These are phyloP conservation scores for Aureobasidium sp. DNA, from an alignment of 2,329 filamentous ascomycete species.

Conservation along the genomic window DNA sequence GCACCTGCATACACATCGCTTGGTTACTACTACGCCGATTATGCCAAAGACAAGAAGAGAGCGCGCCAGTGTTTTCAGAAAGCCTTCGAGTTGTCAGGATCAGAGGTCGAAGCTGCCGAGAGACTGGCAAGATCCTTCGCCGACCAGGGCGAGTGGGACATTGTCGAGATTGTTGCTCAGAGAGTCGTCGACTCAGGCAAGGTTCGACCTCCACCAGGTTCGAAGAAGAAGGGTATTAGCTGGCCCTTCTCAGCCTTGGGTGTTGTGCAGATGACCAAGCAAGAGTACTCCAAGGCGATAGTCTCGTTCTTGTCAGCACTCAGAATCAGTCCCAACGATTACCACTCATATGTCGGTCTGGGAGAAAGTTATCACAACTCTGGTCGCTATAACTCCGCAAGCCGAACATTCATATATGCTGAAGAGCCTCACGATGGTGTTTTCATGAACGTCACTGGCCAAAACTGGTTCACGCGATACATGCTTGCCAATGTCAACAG, in stretches of 20 bases:
- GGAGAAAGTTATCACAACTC: conserved; percentile 97
- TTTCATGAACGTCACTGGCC: conserved; percentile 48
- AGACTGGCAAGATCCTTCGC: conserved; percentile 79
- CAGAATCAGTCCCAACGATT: conserved; percentile 74
- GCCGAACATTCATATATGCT: conserved; percentile 81
- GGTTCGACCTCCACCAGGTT: conserved; percentile 80
- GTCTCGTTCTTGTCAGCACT: conserved; percentile 87
- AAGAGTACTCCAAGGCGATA: conserved; percentile 81
- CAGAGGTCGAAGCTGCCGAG: conserved; percentile 80
- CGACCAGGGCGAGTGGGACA: conserved; percentile 87
- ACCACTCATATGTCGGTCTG: conserved; percentile 91
- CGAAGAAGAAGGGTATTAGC: conserved; percentile 84
- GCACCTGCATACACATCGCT: conserved; percentile 87
- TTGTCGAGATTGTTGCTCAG: conserved; percentile 86
- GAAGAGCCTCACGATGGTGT: conserved; percentile 61
- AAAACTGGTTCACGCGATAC: conserved; percentile 92
- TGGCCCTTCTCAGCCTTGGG: conserved; percentile 95
- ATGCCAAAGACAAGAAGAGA: conserved; percentile 75
- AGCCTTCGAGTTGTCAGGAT: conserved; percentile 82
- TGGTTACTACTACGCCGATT: conserved; percentile 85
- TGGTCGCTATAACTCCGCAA: conserved; percentile 86
- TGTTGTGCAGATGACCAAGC: conserved; percentile 88
- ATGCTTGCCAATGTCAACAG: conserved; percentile 93
- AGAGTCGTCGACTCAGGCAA: conserved; percentile 92
- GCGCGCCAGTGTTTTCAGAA: conserved; percentile 93